A percentile compares a stretch with the other conserved stretches of the same genome.
These are phyloP conservation scores for Triticum turgidum DNA, from an alignment of 176 grass and related monocot species.

Conservation along the genomic window DNA sequence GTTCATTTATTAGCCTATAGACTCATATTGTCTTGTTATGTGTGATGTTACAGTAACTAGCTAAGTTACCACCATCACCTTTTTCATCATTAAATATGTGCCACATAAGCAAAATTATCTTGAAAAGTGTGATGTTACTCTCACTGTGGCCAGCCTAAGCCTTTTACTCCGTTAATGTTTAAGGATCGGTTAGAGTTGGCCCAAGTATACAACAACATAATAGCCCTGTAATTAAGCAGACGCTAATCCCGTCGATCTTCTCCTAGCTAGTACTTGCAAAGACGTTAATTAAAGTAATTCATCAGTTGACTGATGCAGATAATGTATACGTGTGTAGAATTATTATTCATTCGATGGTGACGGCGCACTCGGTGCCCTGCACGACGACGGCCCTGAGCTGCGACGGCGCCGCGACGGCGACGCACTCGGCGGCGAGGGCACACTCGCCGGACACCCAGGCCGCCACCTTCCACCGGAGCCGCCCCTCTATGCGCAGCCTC, in stretches of 20 bases:
- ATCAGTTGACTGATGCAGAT: background rate
- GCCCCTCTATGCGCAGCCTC: slow-evolving; percentile 47
- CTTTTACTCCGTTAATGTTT: no score
- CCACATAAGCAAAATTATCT: no score
- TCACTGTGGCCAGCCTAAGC: no score
- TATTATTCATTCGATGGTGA: slow-evolving; percentile 4
- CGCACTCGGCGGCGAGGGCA: slow-evolving; percentile 56
- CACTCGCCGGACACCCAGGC: slow-evolving; percentile 57
- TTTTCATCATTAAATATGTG: no score
- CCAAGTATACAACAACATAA: background rate
- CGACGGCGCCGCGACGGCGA: slow-evolving; percentile 10
- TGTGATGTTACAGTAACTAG: no score
- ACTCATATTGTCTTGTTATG: no score
- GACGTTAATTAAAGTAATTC: background rate
- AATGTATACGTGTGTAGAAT: background rate
- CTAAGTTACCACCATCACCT: no score
- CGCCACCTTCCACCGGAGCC: slow-evolving; percentile 76
- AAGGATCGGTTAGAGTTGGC: no score
- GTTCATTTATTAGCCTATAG: no score
- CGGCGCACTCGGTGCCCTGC: slow-evolving; percentile 36
- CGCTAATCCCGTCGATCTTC: background rate
- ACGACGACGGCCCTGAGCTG: background rate
- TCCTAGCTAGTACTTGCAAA: background rate
- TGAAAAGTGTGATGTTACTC: no score
- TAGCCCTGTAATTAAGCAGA: background rate